Evolutionary conservation across 331 rosid genomes (phyloP).

Genomic region (Spiraea crenata): DNA sequence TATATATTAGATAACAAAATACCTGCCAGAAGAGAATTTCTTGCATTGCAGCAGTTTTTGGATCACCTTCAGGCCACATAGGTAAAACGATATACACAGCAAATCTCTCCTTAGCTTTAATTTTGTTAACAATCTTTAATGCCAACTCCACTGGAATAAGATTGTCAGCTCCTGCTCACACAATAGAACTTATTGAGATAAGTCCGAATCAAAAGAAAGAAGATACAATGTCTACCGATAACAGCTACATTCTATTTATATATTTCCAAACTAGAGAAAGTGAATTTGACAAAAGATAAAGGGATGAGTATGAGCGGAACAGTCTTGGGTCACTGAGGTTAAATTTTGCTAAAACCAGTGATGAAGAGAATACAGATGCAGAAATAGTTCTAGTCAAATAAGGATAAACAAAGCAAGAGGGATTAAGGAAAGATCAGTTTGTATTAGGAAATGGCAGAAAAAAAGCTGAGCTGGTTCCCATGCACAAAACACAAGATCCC

Average conservation of each 20-base stretch:
- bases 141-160: slow-evolving; percentile 98
- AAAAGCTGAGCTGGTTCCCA: not conserved
- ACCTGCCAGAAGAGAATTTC: slow-evolving; percentile 99
- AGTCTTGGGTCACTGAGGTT: not conserved
- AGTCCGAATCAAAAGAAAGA: not conserved
- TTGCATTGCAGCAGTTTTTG: slow-evolving; percentile 74
- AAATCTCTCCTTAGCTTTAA: slow-evolving; percentile 83
- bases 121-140: slow-evolving; percentile 76
- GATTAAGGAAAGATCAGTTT: too few species aligned
- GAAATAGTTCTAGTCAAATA: not conserved
- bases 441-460: too few species aligned
- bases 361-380: not conserved
- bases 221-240: not conserved
- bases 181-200: slow-evolving; percentile 6
- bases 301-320: not conserved
- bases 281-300: not conserved
- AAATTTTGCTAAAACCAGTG: not conserved
- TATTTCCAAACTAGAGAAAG: not conserved
- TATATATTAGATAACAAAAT: slow-evolving; percentile 20
- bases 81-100: slow-evolving; percentile 79
- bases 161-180: slow-evolving; percentile 85
- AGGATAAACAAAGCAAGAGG: not conserved
- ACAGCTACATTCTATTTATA: not conserved
- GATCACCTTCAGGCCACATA: slow-evolving; percentile 99
- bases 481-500: not conserved